phyloP scores from a whole-genome alignment of 495 filamentous ascomycete species.

The Xylaria palmicola region DNA sequence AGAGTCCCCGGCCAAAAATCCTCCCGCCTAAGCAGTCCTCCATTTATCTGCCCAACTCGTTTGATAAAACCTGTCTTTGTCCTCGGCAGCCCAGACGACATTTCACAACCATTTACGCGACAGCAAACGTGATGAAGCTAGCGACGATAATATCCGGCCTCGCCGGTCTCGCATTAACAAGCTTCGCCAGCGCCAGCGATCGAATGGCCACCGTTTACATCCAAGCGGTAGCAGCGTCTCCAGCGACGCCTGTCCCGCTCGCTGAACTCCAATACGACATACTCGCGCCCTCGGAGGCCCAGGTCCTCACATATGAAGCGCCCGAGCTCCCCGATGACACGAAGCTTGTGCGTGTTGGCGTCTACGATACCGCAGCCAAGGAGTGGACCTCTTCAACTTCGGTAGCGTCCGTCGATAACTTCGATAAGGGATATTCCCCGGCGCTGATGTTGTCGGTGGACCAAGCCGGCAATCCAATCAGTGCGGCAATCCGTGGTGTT shows the following conservation, averaged over 20 bases:
- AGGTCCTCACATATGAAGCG: constrained; percentile 45
- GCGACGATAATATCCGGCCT: constrained; percentile 30
- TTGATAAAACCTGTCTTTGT: not conserved
- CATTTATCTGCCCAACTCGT: not conserved
- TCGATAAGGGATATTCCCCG: constrained; percentile 53
- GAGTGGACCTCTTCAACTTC: constrained; percentile 50
- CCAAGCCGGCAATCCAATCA: constrained; percentile 35
- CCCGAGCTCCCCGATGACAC: constrained; percentile 43
- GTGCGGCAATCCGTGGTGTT: constrained; percentile 33
- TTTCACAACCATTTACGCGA: not conserved
- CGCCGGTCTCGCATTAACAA: constrained; percentile 29
- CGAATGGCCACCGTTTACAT: constrained; percentile 43
- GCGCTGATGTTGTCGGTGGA: constrained; percentile 48
- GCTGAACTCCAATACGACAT: constrained; percentile 49
- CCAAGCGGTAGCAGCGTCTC: constrained; percentile 37
- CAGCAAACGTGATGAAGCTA: constrained; percentile 24
- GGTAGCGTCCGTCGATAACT: constrained; percentile 47
- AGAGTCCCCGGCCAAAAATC: no score
- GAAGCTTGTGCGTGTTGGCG: constrained; percentile 47
- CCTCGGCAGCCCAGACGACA: not conserved
- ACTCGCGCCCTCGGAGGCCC: constrained; percentile 26
- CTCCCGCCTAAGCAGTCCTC: no score
- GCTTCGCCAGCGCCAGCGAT: constrained; percentile 24
- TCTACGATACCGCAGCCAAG: constrained; percentile 40
- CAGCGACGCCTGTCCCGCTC: constrained; percentile 37